A percentile compares a stretch with the other conserved stretches of the same genome.
Conservation (phyloP, 371 early-diverging fungal genomes). For the Mucor sp. region DNA sequence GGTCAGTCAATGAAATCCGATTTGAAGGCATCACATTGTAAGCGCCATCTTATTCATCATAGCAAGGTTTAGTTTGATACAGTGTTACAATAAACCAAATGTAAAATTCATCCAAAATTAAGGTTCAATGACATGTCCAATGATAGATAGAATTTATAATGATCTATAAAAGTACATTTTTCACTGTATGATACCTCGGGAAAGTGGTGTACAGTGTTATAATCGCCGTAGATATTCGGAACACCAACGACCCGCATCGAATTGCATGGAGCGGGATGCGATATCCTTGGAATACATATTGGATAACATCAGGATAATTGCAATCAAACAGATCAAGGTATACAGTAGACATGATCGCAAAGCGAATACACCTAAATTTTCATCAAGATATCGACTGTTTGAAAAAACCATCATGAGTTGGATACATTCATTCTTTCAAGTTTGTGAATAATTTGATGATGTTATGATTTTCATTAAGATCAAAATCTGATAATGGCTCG, state of each 20-base stretch:
- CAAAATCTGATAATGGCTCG: background rate
- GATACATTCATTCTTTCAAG: background rate
- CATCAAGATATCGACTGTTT: background rate
- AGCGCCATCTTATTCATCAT: background rate
- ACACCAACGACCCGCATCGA: background rate
- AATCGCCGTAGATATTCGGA: background rate
- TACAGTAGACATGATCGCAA: background rate
- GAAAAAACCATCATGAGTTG: background rate
- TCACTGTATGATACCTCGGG: background rate
- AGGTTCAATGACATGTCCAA: background rate
- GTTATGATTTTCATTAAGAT: background rate
- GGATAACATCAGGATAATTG: background rate
- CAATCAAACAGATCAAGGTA: too few relatives aligned
- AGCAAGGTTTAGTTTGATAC: background rate
- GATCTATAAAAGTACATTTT: background rate
- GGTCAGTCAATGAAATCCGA: constrained; percentile 8
- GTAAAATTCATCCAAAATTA: background rate
- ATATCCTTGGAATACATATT: background rate
- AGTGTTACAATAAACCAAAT: background rate
- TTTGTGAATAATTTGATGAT: background rate
- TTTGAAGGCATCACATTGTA: constrained; percentile 8
- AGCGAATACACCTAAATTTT: background rate
- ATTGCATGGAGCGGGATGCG: background rate
- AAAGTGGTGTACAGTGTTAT: background rate
- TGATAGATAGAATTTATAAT: background rate